These are phyloP conservation scores for Xerocomus amazonicus DNA, from an alignment of 1,284 basidiomycete species.

Conservation along the genomic window DNA sequence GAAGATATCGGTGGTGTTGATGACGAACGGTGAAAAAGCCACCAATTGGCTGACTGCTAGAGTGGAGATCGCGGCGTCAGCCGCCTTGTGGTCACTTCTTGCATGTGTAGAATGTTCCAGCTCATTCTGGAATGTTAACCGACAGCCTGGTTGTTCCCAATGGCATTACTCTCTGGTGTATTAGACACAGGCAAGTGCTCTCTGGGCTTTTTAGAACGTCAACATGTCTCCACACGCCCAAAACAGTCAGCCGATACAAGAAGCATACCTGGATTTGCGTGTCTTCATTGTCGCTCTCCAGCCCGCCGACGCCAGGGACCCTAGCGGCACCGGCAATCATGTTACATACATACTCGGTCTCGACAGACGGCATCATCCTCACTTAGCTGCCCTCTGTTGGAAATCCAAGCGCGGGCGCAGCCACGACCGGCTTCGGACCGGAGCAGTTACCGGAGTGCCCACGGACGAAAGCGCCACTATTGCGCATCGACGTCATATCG, in stretches of 20 bases:
- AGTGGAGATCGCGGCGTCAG: too few relatives aligned
- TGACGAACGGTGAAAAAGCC: too few relatives aligned
- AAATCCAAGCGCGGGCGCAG: too few relatives aligned
- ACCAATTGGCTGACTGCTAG: too few relatives aligned
- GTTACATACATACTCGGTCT: conserved; percentile 49
- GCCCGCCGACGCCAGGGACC: conserved; percentile 4
- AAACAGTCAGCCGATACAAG: conserved; percentile 12
- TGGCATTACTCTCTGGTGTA: conserved; percentile 13
- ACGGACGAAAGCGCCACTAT: too few relatives aligned
- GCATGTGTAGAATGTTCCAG: too few relatives aligned
- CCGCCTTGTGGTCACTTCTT: too few relatives aligned
- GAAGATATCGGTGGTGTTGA: too few relatives aligned
- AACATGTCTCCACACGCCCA: conserved; percentile 19
- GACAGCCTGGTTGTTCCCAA: conserved; percentile 3
- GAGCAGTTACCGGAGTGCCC: too few relatives aligned
- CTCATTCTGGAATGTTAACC: conserved; percentile 21
- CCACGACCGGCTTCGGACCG: too few relatives aligned
- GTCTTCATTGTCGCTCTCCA: conserved; percentile 6
- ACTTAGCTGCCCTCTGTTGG: conserved; percentile 46
- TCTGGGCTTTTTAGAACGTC: conserved; percentile 26
- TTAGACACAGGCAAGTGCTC: conserved; percentile 16
- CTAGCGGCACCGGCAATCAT: conserved; percentile 33
- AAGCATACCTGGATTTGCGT: conserved; percentile 20
- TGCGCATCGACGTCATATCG: too few relatives aligned
- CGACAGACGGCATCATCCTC: conserved; percentile 52